phyloP scores from a whole-genome alignment of 495 filamentous ascomycete genomes.

The Tuber brumale region DNA sequence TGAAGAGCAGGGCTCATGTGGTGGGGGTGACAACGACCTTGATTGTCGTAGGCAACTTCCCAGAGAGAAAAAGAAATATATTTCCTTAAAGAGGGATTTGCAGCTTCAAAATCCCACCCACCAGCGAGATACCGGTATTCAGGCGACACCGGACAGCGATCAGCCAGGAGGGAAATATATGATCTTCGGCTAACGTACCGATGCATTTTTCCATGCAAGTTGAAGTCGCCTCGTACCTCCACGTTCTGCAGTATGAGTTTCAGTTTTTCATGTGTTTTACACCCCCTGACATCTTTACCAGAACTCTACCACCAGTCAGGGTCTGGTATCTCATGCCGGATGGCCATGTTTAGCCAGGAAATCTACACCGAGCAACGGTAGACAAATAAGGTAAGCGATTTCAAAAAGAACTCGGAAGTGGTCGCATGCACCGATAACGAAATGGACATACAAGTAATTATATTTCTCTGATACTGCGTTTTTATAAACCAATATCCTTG shows the following conservation, averaged over 20 bases:
- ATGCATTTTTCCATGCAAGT: conserved; percentile 5
- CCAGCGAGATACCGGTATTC: neutral
- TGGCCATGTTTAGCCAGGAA: neutral
- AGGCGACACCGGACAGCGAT: neutral
- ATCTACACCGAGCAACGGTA: neutral
- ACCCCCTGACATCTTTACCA: neutral
- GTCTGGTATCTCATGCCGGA: neutral
- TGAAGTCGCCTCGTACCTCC: conserved; percentile 2
- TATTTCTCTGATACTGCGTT: neutral
- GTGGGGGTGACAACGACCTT: neutral
- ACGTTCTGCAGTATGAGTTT: neutral
- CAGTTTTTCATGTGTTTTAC: neutral
- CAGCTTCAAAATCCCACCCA: neutral
- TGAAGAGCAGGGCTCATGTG: neutral
- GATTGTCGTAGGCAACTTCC: neutral
- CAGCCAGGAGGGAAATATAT: neutral
- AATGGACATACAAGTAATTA: neutral
- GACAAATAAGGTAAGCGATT: neutral
- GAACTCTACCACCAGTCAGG: neutral
- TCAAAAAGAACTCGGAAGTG: neutral
- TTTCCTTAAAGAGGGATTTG: neutral
- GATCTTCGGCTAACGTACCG: conserved; percentile 4
- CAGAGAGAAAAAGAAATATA: neutral
- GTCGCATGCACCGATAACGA: neutral
- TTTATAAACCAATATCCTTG: neutral